A percentile compares a stretch with the other conserved stretches of the same genome.
These are phyloP conservation scores for Colletotrichum zoysiae DNA, from an alignment of 2,329 filamentous ascomycete species.

Conservation along the genomic window DNA sequence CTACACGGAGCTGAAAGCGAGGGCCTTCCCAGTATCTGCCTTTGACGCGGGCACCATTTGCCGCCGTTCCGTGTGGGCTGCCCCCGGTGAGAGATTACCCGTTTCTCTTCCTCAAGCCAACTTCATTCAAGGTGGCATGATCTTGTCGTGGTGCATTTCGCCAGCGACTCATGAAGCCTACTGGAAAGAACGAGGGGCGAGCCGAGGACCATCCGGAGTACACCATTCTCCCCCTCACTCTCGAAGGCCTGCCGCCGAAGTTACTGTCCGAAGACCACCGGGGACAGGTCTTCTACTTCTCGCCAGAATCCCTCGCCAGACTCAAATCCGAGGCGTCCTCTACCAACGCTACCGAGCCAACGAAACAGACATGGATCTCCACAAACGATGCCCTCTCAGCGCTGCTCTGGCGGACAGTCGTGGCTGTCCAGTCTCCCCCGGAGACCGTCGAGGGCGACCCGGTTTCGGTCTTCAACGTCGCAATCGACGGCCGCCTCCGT, in stretches of 20 bases:
- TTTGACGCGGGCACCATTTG: conserved; percentile 46
- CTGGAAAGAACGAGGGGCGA: conserved; percentile 47
- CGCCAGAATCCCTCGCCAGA: conserved; percentile 45
- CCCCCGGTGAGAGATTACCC: conserved; percentile 42
- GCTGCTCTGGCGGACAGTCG: conserved; percentile 36
- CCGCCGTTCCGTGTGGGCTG: conserved; percentile 46
- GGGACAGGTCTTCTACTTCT: conserved; percentile 51
- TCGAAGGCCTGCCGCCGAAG: conserved; percentile 48
- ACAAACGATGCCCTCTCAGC: conserved; percentile 44
- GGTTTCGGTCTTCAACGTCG: conserved; percentile 53
- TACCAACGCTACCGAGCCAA: conserved; percentile 45
- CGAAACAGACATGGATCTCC: conserved; percentile 45
- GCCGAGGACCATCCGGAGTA: conserved; percentile 50
- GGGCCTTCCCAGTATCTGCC: conserved; percentile 45
- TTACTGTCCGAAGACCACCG: conserved; percentile 49
- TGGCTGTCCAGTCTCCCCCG: conserved; percentile 36
- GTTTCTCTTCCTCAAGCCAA: conserved; percentile 47
- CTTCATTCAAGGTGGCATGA: conserved; percentile 49
- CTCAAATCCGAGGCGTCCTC: conserved; percentile 50
- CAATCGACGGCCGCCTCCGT: conserved; percentile 53
- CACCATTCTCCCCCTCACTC: conserved; percentile 48
- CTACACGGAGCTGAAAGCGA: conserved; percentile 46
- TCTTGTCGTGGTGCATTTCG: conserved; percentile 47
- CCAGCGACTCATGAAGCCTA: conserved; percentile 46
- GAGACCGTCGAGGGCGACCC: conserved; percentile 45